Evolutionary conservation across 164 flowering plant species (phyloP), one percentile per base, ranked within the genome.

Genomic region (Vitis labrusca): DNA sequence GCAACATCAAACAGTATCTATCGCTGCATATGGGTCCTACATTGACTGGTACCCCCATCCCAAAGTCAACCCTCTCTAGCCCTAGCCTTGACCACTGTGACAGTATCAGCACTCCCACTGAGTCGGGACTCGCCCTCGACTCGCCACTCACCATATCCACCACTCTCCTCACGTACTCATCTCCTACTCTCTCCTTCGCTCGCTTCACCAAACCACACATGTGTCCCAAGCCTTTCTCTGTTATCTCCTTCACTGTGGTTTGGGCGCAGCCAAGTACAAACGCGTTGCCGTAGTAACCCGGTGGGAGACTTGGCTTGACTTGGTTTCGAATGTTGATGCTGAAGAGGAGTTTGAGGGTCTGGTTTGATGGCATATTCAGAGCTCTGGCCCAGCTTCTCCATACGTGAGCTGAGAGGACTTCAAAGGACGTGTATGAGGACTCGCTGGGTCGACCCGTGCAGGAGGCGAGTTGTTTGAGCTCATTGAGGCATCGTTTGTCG

Each of bases 61-160:
- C 94, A 61, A 90, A 82, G 82, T 90, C 93, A 76, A 92, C 85
- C 69, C 58, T 80, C 8, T 92, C 93, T 10, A 92, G 62, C 0
- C 95, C 97, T 53, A 92, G 67, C 69, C 85, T 88, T 59, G 89
- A 86, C 94, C 97, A 92, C 59, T 88, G 93, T 1, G 94, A 80
- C 70, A 92, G 12, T 7, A 90, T 82, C 76, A 92, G 64, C 50
- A 81, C 90, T 9, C 94, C 94, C 10, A 84, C 88, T 47, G 80
- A 68, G 86, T 87, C 95, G 0, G 91, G 91, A 66, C 81, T 17
- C 69, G 85, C 83, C 50, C 80, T 72, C 9, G 71, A 57, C 70
- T 65, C 73, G 44, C 44, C 44, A 9, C 80, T 81, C 79, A 86
- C 82, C 37, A 63, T 67, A 9, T 84, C 86, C 10, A 80, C 76